A percentile compares a stretch with the other conserved stretches of the same genome.
Conservation (phyloP, 2,329 filamentous ascomycete species). For the Orbilia quercus region DNA sequence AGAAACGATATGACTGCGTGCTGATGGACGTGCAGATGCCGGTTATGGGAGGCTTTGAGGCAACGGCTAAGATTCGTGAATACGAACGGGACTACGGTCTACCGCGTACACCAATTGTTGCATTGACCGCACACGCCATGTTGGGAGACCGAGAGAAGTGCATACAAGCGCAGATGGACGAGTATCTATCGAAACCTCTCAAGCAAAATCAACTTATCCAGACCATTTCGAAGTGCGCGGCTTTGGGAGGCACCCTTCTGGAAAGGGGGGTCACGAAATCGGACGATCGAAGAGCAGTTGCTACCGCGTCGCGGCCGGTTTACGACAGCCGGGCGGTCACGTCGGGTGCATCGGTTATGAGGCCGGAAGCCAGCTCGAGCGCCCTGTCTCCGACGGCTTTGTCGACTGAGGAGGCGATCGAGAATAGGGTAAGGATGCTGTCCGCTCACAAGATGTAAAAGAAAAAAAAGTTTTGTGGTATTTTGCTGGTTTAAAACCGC, state of each 20-base stretch:
- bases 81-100: slow-evolving; percentile 85
- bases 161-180: slow-evolving; percentile 98
- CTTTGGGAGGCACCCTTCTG: slow-evolving; percentile 82
- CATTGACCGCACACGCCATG: slow-evolving; percentile 97
- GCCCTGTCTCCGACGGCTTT: slow-evolving; percentile 21
- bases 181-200: slow-evolving; percentile 95
- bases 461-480: too few species aligned
- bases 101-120: slow-evolving; percentile 91
- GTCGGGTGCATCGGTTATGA: slow-evolving; percentile 43
- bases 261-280: slow-evolving; percentile 70
- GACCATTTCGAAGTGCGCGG: slow-evolving; percentile 95
- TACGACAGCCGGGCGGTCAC: slow-evolving; percentile 47
- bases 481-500: slow-evolving; percentile 19
- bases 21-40: slow-evolving; percentile 99
- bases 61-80: slow-evolving; percentile 94
- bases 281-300: slow-evolving; percentile 61
- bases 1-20: slow-evolving; percentile 93
- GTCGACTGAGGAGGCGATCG: slow-evolving; percentile 36
- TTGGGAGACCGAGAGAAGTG: slow-evolving; percentile 97
- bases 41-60: slow-evolving; percentile 95
- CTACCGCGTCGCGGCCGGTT: slow-evolving; percentile 59
- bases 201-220: slow-evolving; percentile 98
- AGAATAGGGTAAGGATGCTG: slow-evolving; percentile 43
- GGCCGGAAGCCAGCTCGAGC: slow-evolving; percentile 50
- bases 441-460: slow-evolving; percentile 9